Base-by-base conservation (phyloP, 306 rosid genomes). In the Argentina anserina region DNA sequence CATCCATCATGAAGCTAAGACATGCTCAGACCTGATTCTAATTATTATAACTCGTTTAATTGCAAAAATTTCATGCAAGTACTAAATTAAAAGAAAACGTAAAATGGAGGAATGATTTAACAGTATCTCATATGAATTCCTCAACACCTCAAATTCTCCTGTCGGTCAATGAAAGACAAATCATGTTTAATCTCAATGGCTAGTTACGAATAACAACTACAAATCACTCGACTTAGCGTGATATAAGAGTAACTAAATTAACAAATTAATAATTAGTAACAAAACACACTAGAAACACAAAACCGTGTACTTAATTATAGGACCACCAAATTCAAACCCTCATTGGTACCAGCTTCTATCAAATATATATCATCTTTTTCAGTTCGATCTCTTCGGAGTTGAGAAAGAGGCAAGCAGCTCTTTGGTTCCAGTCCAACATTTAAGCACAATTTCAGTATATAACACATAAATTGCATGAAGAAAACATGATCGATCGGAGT, bases 401-500 rank as follows among this genome's bases (percentile, higher is more conserved):
- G 75, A 78, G 76, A 76, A 77, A 80, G 69, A 65, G 58, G 65
- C 46, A 73, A 26, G 76, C 75, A 43, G 73, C 31, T 72, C 74
- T 49, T 65, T 58, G 78, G 67, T 78, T 67, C 60, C 68, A 67
- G 29, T 42, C 82, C 75, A 82, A 75, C 74, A 81, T 65, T 68
- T 7, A 67, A 79, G 85, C 83, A 76, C 68, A 78, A 81, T 52
- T 83, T 82, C 79, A 76, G 88, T 74, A 76, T 33, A 58, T 68
- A 21, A 11, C 9, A 50, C 53, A 29, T 6, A 15, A n/a, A 50
- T 50, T 60, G 7, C 41, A 15, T 60, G 65, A 31, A 53, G 83
- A 87, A 60, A 78, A 77, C 87, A 84, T 75, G 75, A 56, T 25
- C 33, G 75, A 56, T 25, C 33, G 61, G 76, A 29, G 59, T 26